A percentile compares a stretch with the other conserved stretches of the same genome.
These are phyloP conservation scores for Bruguiera parviflora DNA, from an alignment of 345 rosid species.

Conservation along the genomic window DNA sequence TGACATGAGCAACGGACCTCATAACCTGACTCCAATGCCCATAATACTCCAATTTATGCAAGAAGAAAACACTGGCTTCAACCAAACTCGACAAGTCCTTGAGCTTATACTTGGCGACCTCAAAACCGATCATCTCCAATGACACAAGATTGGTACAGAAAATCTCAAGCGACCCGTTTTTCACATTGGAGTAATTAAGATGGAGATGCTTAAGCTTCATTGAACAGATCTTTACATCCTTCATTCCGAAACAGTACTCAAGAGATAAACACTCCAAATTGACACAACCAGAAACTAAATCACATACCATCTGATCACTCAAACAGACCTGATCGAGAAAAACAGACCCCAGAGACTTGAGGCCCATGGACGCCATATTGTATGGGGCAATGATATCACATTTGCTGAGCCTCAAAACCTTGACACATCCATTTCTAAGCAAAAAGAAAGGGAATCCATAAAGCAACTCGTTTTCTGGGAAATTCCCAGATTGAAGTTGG, in stretches of 20 bases:
- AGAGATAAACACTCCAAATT: constrained; percentile 2
- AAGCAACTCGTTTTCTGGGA: background rate
- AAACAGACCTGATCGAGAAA: constrained; percentile 1
- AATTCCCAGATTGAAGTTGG: background rate
- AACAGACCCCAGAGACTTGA: background rate
- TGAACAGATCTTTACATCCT: background rate
- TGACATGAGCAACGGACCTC: constrained; percentile 4
- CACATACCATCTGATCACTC: background rate
- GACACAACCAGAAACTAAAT: constrained; percentile 5
- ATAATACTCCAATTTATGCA: constrained; percentile 9
- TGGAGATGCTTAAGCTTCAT: background rate
- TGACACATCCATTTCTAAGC: background rate
- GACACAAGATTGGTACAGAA: constrained; percentile 4
- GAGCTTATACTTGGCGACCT: constrained; percentile 3
- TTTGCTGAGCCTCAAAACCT: constrained; percentile 7
- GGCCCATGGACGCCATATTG: background rate
- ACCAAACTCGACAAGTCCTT: background rate
- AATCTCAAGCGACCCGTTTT: constrained; percentile 2
- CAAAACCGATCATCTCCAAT: constrained; percentile 7
- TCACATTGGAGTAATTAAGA: background rate
- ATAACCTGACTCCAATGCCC: constrained; percentile 3
- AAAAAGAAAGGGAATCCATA: constrained; percentile 1
- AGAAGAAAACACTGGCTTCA: constrained; percentile 5
- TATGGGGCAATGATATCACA: background rate
- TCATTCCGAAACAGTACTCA: constrained; percentile 5